Percentiles rank a stretch among this genome's conserved stretches.
These are phyloP conservation scores for Rhodomyrtus tomentosa DNA, from an alignment of 345 rosid genomes.

Conservation along the genomic window DNA sequence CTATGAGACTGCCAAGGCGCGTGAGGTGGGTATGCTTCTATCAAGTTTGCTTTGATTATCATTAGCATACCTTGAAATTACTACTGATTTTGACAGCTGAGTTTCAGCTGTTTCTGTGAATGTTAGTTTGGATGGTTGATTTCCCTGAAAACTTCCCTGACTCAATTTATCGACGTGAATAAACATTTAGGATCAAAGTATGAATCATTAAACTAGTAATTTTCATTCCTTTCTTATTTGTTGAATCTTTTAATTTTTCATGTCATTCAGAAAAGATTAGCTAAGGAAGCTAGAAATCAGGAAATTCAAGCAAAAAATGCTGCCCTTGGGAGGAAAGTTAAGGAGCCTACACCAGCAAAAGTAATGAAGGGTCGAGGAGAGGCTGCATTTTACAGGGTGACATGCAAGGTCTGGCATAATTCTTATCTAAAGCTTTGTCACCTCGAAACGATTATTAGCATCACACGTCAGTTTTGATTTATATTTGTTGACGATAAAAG, in stretches of 20 bases:
- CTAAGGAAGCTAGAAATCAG: constrained; percentile 74
- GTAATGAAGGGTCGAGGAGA: constrained; percentile 78
- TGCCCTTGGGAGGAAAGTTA: constrained; percentile 62
- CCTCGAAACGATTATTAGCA: not conserved
- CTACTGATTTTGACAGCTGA: not conserved
- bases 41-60: not conserved
- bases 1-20: constrained; percentile 83
- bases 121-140: not conserved
- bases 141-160: not conserved
- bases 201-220: not conserved
- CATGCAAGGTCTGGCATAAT: constrained; percentile 67
- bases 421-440: not conserved
- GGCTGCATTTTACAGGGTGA: constrained; percentile 86
- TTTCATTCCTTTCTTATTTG: not conserved
- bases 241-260: not conserved
- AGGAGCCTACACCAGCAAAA: constrained; percentile 58
- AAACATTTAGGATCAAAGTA: not conserved
- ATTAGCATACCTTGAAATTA: not conserved
- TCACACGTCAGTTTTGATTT: not conserved
- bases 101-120: not conserved
- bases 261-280: constrained; percentile 64
- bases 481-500: no score
- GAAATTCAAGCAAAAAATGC: constrained; percentile 83
- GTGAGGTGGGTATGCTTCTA: constrained; percentile 49
- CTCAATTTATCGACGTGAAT: not conserved